Evolutionary conservation across 2,329 filamentous ascomycete species (phyloP).

Genomic region (Volutella citrinella): DNA sequence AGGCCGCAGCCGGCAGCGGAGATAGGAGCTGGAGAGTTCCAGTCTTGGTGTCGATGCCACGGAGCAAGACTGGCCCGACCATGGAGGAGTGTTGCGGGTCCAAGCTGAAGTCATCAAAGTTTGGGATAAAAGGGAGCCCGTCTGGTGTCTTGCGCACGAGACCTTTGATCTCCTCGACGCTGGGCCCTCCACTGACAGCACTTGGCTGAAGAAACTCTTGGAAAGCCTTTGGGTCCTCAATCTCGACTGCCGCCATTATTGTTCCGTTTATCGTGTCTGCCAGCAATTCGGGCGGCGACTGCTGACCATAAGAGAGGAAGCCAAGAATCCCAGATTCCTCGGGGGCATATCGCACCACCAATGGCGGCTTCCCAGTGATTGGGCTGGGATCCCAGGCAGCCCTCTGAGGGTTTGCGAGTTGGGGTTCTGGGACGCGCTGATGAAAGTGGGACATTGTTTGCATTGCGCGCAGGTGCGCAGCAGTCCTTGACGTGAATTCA

Average conservation of each 20-base stretch:
- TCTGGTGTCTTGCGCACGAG: slow-evolving; percentile 38
- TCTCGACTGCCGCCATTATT: slow-evolving; percentile 63
- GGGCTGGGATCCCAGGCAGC: too few species aligned
- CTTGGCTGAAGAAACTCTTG: slow-evolving; percentile 22
- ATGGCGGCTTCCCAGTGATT: slow-evolving; percentile 58
- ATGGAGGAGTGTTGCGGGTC: slow-evolving; percentile 58
- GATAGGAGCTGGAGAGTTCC: slow-evolving; percentile 63
- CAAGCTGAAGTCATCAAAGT: slow-evolving; percentile 50
- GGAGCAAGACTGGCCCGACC: slow-evolving; percentile 66
- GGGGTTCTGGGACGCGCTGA: too few species aligned
- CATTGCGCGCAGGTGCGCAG: slow-evolving; percentile 67
- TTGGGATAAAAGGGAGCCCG: slow-evolving; percentile 61
- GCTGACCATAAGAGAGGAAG: slow-evolving; percentile 65
- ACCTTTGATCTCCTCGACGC: too few species aligned
- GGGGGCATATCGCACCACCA: slow-evolving; percentile 59
- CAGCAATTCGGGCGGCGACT: slow-evolving; percentile 56
- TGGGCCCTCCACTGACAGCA: too few species aligned
- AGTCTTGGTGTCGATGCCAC: slow-evolving; percentile 59
- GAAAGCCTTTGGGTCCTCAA: slow-evolving; percentile 54
- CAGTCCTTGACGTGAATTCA: slow-evolving; percentile 56
- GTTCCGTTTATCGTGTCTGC: slow-evolving; percentile 66
- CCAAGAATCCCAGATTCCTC: slow-evolving; percentile 54
- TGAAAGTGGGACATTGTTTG: slow-evolving; percentile 82
- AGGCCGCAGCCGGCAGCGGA: slow-evolving; percentile 44
- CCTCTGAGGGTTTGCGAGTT: too few species aligned